These are phyloP conservation scores for Cyclanthera cordifolia DNA, from an alignment of 306 rosid genomes.

Conservation along the genomic window DNA sequence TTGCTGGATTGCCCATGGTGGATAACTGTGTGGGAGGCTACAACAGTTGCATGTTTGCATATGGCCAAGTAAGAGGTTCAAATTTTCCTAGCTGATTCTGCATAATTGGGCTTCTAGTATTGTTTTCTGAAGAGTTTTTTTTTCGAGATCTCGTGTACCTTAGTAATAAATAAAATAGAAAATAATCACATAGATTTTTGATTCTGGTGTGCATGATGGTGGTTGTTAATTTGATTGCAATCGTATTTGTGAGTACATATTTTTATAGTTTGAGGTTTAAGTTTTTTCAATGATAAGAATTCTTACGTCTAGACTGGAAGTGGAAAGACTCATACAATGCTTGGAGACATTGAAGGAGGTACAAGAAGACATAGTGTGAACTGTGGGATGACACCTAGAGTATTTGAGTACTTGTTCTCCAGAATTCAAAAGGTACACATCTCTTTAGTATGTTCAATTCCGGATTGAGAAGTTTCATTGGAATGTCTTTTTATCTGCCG, in stretches of 20 bases:
- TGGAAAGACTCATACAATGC: slow-evolving; percentile 99
- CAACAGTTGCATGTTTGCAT: slow-evolving; percentile 99
- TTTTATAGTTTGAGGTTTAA: background rate
- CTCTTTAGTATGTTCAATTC: background rate
- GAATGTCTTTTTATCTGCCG: background rate
- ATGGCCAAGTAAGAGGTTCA: slow-evolving; percentile 75
- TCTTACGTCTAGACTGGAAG: slow-evolving; percentile 68
- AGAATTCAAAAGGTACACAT: slow-evolving; percentile 80
- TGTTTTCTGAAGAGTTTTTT: background rate
- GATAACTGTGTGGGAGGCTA: slow-evolving; percentile 94
- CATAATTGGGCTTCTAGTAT: background rate
- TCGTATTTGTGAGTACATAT: background rate
- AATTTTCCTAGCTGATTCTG: background rate
- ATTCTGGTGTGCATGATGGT: slow-evolving; percentile 9
- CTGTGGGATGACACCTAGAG: slow-evolving; percentile 98
- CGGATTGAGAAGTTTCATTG: background rate
- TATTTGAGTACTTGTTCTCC: slow-evolving; percentile 77
- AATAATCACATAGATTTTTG: background rate
- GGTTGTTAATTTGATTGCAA: background rate
- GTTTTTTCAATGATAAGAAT: background rate
- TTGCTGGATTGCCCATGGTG: slow-evolving; percentile 91
- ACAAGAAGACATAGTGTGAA: slow-evolving; percentile 93
- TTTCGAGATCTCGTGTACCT: background rate
- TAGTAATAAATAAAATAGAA: background rate
- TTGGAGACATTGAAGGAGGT: slow-evolving; percentile 95